phyloP scores from a whole-genome alignment of 2,329 filamentous ascomycete species.

The Spiromastix sp. region DNA sequence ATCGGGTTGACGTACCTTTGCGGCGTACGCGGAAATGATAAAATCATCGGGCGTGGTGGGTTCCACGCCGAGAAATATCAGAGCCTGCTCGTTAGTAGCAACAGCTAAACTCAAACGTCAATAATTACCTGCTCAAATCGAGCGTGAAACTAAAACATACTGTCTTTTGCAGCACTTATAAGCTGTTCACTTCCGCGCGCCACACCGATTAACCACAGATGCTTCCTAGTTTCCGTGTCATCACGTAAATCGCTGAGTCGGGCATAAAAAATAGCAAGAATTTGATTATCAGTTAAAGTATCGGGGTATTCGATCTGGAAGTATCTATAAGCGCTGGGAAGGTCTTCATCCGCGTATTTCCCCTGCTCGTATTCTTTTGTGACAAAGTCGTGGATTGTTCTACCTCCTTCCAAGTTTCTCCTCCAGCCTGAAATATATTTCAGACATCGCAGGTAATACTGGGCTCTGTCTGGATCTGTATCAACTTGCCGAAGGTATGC shows the following conservation, averaged over 20 bases:
- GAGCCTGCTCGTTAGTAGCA: constrained; percentile 53
- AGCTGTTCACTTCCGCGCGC: constrained; percentile 49
- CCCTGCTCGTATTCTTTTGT: constrained; percentile 49
- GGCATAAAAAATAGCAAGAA: constrained; percentile 52
- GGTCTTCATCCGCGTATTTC: constrained; percentile 45
- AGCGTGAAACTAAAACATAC: constrained; percentile 21
- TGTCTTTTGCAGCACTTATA: constrained; percentile 46
- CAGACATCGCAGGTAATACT: constrained; percentile 59
- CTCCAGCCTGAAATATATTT: constrained; percentile 47
- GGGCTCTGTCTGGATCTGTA: constrained; percentile 43
- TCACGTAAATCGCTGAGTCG: constrained; percentile 46
- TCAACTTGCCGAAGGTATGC: constrained; percentile 51
- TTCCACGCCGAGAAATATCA: constrained; percentile 49
- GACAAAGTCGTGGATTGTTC: constrained; percentile 46
- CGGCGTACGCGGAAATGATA: constrained; percentile 45
- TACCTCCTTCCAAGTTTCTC: constrained; percentile 36
- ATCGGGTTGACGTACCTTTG: too few species aligned
- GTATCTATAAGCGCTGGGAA: constrained; percentile 47
- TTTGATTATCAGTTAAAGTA: constrained; percentile 45
- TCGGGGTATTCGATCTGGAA: constrained; percentile 44
- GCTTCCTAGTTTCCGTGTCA: constrained; percentile 46
- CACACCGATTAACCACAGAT: constrained; percentile 50
- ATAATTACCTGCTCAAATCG: background rate
- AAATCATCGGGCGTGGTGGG: constrained; percentile 45
- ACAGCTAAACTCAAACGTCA: constrained; percentile 29